These are phyloP conservation scores for Dactylis glomerata DNA, from an alignment of 176 grass and related monocot species.

Conservation along the genomic window DNA sequence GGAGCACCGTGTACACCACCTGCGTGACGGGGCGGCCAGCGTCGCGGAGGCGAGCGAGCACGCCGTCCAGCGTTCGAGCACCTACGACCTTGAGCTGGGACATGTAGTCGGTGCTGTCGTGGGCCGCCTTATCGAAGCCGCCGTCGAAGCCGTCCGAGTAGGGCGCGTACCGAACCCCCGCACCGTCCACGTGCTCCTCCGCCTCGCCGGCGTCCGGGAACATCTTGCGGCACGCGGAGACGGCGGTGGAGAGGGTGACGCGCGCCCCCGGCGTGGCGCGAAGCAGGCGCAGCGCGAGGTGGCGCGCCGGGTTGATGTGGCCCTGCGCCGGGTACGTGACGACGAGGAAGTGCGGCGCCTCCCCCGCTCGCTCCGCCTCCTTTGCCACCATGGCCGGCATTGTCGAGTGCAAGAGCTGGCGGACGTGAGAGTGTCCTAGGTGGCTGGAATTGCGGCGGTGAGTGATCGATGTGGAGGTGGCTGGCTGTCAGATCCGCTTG, in stretches of 20 bases:
- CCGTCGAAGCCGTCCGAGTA: slow-evolving; percentile 62
- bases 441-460: not conserved
- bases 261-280: slow-evolving; percentile 15
- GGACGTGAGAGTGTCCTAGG: not conserved
- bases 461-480: not conserved
- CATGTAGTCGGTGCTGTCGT: slow-evolving; percentile 26
- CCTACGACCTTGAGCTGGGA: not conserved
- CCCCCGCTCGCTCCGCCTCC: not conserved
- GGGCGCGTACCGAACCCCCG: slow-evolving; percentile 34
- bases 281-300: slow-evolving; percentile 45
- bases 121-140: slow-evolving; percentile 7
- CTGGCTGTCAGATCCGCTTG: not conserved
- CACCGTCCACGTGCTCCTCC: slow-evolving; percentile 21
- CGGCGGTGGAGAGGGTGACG: slow-evolving; percentile 54
- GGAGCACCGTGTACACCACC: slow-evolving; percentile 44
- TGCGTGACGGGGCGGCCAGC: slow-evolving; percentile 33
- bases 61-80: slow-evolving; percentile 19
- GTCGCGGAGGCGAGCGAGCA: slow-evolving; percentile 29
- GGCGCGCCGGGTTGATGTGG: slow-evolving; percentile 72
- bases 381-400: slow-evolving; percentile 24
- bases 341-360: slow-evolving; percentile 52
- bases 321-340: slow-evolving; percentile 49
- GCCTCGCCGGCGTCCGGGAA: slow-evolving; percentile 1
- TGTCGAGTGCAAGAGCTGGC: not conserved
- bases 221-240: slow-evolving; percentile 52